phyloP scores from a whole-genome alignment of 2,329 filamentous ascomycete species.

The Colletotrichum sidae region DNA sequence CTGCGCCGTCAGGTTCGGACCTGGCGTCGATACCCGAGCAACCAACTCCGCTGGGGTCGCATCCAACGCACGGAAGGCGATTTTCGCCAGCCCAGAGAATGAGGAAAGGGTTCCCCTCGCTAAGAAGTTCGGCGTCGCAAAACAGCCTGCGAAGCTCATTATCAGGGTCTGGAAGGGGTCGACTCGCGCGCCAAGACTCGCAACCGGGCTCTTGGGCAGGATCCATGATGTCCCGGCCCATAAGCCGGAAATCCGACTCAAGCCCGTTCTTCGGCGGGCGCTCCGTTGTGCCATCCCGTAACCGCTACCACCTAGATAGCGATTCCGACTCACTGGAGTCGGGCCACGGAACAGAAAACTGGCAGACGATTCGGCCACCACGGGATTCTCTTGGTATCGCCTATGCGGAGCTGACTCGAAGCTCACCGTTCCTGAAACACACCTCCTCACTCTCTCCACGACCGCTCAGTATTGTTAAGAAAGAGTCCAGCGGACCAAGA shows the following conservation, averaged over 20 bases:
- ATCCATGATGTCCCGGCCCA: slow-evolving; percentile 29
- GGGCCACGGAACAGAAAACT: slow-evolving; percentile 27
- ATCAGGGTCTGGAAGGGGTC: slow-evolving; percentile 31
- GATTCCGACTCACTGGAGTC: slow-evolving; percentile 30
- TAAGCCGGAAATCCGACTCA: slow-evolving; percentile 37
- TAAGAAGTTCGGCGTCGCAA: slow-evolving; percentile 14
- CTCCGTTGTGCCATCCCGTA: slow-evolving; percentile 35
- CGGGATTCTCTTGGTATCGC: slow-evolving; percentile 34
- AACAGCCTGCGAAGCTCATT: slow-evolving; percentile 23
- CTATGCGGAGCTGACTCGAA: slow-evolving; percentile 32
- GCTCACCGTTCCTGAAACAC: slow-evolving; percentile 29
- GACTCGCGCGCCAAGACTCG: slow-evolving; percentile 29
- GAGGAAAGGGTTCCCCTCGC: slow-evolving; percentile 7
- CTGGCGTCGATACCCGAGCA: slow-evolving; percentile 37
- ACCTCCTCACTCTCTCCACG: slow-evolving; percentile 29
- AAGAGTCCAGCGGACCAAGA: slow-evolving; percentile 26
- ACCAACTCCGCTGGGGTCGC: slow-evolving; percentile 25
- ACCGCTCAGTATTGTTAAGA: slow-evolving; percentile 36
- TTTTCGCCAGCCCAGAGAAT: slow-evolving; percentile 25
- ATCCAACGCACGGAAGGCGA: slow-evolving; percentile 31
- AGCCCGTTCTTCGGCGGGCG: slow-evolving; percentile 38
- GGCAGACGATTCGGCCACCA: slow-evolving; percentile 27
- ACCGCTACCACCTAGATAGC: slow-evolving; percentile 29
- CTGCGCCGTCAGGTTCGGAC: slow-evolving; percentile 26
- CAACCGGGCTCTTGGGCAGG: slow-evolving; percentile 22